Evolutionary conservation across 2,329 filamentous ascomycete genomes (phyloP).

Genomic region (Colletotrichum echinochloae): DNA sequence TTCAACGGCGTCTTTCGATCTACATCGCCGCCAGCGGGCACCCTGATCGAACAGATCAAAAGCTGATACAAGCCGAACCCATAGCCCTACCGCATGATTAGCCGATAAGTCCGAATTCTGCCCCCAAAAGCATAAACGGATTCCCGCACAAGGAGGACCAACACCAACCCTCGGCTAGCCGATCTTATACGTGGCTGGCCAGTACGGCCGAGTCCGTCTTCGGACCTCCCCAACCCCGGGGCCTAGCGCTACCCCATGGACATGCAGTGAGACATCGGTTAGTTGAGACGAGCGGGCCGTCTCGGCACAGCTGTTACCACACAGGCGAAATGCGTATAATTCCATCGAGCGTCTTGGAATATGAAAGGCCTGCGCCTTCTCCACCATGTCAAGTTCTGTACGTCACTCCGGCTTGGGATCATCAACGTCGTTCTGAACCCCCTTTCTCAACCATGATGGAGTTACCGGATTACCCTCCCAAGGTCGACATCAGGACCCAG

Average conservation of each 20-base stretch:
- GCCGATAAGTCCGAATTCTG: background rate
- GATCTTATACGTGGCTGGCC: background rate
- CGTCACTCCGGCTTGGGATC: too few relatives aligned
- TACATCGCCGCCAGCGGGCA: background rate
- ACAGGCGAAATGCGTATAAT: background rate
- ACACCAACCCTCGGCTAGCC: background rate
- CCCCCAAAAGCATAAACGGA: background rate
- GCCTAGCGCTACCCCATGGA: too few relatives aligned
- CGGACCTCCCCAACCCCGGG: constrained; percentile 24
- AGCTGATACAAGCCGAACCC: too few relatives aligned
- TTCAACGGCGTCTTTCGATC: background rate
- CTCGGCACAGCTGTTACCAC: background rate
- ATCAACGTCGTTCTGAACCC: background rate
- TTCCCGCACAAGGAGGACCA: background rate
- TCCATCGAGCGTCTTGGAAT: too few relatives aligned
- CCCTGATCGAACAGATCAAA: too few relatives aligned
- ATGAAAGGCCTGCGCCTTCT: background rate
- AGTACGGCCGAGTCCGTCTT: background rate
- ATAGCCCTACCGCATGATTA: too few relatives aligned
- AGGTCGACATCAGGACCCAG: constrained; percentile 28
- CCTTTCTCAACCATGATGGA: background rate
- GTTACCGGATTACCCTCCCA: constrained; percentile 27
- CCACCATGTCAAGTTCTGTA: background rate
- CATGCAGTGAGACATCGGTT: background rate
- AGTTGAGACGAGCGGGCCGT: background rate